A percentile compares a stretch with the other conserved stretches of the same genome.
Conservation (phyloP, 78 protist genomes). For the Dictyostelium intermedium region DNA sequence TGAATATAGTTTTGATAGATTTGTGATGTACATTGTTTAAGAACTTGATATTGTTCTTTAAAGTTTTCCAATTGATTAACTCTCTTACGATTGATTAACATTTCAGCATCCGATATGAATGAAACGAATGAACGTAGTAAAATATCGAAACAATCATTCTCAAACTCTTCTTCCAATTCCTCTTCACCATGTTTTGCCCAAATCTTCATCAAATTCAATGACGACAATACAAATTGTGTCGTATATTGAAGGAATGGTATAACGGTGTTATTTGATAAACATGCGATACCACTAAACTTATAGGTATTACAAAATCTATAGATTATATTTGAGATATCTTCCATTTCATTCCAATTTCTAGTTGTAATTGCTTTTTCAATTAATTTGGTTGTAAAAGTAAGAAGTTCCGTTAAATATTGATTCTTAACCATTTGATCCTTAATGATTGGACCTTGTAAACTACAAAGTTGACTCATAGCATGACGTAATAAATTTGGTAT, state of each 20-base stretch:
- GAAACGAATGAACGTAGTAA: constrained; percentile 40
- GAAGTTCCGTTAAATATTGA: background rate
- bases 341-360: constrained; percentile 39
- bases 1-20: constrained; percentile 34
- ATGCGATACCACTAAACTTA: background rate
- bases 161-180: constrained; percentile 65
- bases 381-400: background rate
- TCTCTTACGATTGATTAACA: background rate
- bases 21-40: constrained; percentile 16
- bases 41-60: background rate
- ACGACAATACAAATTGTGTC: constrained; percentile 5
- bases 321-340: constrained; percentile 19
- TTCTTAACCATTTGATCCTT: background rate
- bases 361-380: constrained; percentile 19
- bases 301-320: constrained; percentile 11
- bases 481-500: constrained; percentile 30
- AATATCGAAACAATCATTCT: constrained; percentile 32
- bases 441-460: constrained; percentile 1
- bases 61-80: background rate
- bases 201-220: background rate
- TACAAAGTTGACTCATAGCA: background rate
- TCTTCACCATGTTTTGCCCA: constrained; percentile 24
- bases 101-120: constrained; percentile 19
- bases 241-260: background rate
- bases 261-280: background rate